Evolutionary conservation across 2,329 filamentous ascomycete species (phyloP).

Genomic region (Emergomyces pasteurianus): DNA sequence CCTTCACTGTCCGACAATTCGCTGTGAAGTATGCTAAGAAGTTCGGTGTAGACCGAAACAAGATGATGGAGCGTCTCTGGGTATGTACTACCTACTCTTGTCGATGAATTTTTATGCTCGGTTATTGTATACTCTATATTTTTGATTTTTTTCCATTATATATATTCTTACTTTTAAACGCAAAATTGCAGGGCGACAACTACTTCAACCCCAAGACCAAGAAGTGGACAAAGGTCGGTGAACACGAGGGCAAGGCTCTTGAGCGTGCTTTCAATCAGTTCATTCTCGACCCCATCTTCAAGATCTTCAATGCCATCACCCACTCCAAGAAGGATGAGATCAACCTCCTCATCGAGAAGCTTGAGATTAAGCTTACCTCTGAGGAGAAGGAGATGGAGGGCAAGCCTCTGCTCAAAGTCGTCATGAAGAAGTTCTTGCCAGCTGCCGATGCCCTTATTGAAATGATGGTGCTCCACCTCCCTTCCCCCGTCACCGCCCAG

Average conservation of each 20-base stretch:
- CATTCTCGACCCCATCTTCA: slow-evolving; percentile 99
- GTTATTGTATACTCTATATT: neutral
- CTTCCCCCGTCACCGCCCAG: slow-evolving; percentile 90
- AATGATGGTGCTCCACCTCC: slow-evolving; percentile 99
- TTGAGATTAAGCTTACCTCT: slow-evolving; percentile 75
- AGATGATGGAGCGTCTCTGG: slow-evolving; percentile 99
- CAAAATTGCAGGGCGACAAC: slow-evolving; percentile 63
- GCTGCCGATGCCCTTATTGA: slow-evolving; percentile 95
- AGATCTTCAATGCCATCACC: slow-evolving; percentile 92
- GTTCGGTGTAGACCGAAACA: slow-evolving; percentile 98
- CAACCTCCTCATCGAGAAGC: slow-evolving; percentile 72
- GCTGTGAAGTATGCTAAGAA: slow-evolving; percentile 96
- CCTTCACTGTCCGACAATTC: slow-evolving; percentile 98
- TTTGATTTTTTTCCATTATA: neutral
- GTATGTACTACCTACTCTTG: too few relatives aligned
- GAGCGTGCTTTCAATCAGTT: slow-evolving; percentile 99
- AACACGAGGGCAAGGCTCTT: slow-evolving; percentile 72
- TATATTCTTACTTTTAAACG: slow-evolving; percentile 12
- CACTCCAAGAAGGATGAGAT: slow-evolving; percentile 98
- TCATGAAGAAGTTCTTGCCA: slow-evolving; percentile 98
- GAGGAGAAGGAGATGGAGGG: slow-evolving; percentile 92
- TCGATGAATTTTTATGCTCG: too few relatives aligned
- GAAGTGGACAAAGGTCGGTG: slow-evolving; percentile 93
- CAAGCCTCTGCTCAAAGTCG: slow-evolving; percentile 93
- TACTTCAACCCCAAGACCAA: slow-evolving; percentile 99